Conservation (phyloP, 148 eudicot genomes). For the Heliosperma pusillum region DNA sequence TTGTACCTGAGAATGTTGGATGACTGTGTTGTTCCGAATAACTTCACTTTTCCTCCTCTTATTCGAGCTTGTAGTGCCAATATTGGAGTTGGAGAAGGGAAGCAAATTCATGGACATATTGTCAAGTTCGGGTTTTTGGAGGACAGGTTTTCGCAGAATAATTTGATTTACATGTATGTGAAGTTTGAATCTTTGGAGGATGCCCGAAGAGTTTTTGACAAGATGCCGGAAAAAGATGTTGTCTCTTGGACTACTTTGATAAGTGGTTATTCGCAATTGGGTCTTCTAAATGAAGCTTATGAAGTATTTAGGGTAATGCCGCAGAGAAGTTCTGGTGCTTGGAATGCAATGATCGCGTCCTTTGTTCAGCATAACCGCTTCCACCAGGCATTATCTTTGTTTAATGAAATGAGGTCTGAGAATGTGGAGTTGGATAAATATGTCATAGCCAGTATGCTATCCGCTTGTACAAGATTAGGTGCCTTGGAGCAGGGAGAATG, state of each 20-base stretch:
- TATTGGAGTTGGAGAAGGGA: constrained; percentile 42
- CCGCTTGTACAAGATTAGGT: constrained; percentile 71
- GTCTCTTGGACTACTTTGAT: constrained; percentile 80
- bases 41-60: constrained; percentile 59
- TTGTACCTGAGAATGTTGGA: constrained; percentile 52
- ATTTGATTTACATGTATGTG: constrained; percentile 72
- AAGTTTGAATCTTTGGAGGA: constrained; percentile 46
- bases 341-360: constrained; percentile 74
- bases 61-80: constrained; percentile 51
- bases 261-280: constrained; percentile 64
- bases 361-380: constrained; percentile 47
- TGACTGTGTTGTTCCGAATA: constrained; percentile 48
- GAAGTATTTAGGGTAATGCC: constrained; percentile 45
- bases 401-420: constrained; percentile 48
- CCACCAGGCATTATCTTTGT: constrained; percentile 54
- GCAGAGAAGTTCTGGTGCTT: constrained; percentile 42
- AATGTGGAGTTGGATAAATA: constrained; percentile 49
- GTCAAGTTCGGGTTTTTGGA: constrained; percentile 46
- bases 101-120: constrained; percentile 65
- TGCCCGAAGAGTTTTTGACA: constrained; percentile 53
- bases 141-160: constrained; percentile 55
- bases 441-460: constrained; percentile 65
- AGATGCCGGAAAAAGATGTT: constrained; percentile 35
- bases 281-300: constrained; percentile 51
- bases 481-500: constrained; percentile 56